These are phyloP conservation scores for Trichoderma aggressivum DNA, from an alignment of 2,329 filamentous ascomycete species.

Conservation along the genomic window DNA sequence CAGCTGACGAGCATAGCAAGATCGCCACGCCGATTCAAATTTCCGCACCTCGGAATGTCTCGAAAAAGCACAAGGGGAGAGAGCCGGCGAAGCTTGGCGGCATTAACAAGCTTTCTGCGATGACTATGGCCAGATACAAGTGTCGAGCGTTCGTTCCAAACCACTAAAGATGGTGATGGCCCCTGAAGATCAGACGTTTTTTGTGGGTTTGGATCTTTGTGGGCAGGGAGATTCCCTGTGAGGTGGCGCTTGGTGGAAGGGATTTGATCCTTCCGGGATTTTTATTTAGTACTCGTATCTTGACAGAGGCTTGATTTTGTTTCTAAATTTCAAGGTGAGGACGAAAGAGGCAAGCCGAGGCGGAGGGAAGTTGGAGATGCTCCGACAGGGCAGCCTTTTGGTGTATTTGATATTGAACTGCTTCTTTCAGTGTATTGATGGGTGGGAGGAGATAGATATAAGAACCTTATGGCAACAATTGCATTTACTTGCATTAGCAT, in stretches of 20 bases:
- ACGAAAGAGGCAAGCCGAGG: constrained; percentile 3
- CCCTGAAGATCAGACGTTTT: constrained; percentile 23
- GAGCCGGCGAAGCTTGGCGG: background rate
- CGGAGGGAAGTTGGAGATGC: background rate
- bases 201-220: background rate
- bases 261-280: background rate
- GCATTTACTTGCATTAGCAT: background rate
- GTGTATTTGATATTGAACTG: background rate
- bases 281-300: background rate
- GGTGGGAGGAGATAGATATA: background rate
- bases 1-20: constrained; percentile 13
- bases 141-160: background rate
- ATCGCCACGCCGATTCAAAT: constrained; percentile 32
- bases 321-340: constrained; percentile 1
- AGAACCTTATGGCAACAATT: background rate
- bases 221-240: background rate
- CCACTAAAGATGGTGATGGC: constrained; percentile 1
- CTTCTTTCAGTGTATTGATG: background rate
- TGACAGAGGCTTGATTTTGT: background rate
- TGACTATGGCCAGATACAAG: background rate
- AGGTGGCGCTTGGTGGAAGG: background rate
- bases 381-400: background rate
- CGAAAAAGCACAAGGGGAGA: background rate
- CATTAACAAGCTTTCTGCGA: background rate
- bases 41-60: constrained; percentile 21